Conservation (phyloP, 2,329 filamentous ascomycete species). For the Curvularia spicifera region DNA sequence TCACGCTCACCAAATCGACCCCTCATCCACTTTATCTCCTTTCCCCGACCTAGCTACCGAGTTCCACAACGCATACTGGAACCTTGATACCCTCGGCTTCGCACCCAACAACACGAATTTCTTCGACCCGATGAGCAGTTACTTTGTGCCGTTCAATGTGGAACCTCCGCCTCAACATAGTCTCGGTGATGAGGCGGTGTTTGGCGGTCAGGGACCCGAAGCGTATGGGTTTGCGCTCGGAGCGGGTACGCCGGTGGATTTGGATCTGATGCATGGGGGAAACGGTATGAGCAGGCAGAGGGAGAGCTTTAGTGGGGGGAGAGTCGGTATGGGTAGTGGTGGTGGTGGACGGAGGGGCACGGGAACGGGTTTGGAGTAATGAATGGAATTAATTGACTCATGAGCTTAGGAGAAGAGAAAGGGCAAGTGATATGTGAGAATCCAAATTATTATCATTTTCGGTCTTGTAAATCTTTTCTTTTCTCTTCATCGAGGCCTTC, state of each 20-base stretch:
- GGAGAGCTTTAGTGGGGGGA: conserved; percentile 8
- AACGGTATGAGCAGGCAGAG: background rate
- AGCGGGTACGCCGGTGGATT: conserved; percentile 17
- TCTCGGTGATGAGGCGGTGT: conserved; percentile 48
- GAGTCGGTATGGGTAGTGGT: background rate
- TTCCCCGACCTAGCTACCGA: conserved; percentile 44
- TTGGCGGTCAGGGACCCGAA: conserved; percentile 24
- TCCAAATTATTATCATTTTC: background rate
- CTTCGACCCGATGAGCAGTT: conserved; percentile 66
- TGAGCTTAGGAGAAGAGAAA: no score
- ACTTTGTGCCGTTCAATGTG: conserved; percentile 94
- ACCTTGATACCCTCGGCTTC: conserved; percentile 41
- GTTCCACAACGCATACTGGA: conserved; percentile 45
- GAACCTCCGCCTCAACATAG: conserved; percentile 64
- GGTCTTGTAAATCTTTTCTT: no score
- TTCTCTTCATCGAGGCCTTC: no score
- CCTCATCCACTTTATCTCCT: conserved; percentile 26
- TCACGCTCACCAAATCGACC: conserved; percentile 40
- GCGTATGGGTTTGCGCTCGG: conserved; percentile 22
- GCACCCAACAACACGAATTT: conserved; percentile 34
- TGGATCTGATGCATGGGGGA: conserved; percentile 21
- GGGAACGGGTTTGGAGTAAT: conserved; percentile 12
- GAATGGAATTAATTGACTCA: background rate
- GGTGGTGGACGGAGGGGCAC: conserved; percentile 9
- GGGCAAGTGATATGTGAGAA: background rate